These are phyloP conservation scores for Luvunga scandens DNA, from an alignment of 345 rosid genomes.

Conservation along the genomic window DNA sequence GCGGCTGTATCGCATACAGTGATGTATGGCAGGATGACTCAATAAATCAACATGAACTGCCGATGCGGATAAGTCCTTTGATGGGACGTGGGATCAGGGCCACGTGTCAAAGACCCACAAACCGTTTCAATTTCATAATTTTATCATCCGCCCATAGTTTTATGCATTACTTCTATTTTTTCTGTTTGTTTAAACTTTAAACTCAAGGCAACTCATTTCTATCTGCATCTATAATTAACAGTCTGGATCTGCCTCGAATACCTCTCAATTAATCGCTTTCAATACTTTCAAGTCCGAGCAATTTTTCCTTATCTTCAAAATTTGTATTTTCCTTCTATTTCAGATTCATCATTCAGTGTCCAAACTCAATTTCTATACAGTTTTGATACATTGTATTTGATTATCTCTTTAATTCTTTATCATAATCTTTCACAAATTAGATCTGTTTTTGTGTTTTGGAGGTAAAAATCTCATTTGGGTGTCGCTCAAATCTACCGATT, in stretches of 20 bases:
- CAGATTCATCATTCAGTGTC: not conserved
- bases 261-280: not conserved
- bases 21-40: no score
- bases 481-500: not conserved
- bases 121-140: not conserved
- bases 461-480: conserved; percentile 19
- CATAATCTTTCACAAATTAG: not conserved
- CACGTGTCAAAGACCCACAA: not conserved
- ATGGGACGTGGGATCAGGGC: not conserved
- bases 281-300: not conserved
- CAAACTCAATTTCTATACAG: not conserved
- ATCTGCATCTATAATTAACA: not conserved
- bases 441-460: not conserved
- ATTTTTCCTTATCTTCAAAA: not conserved
- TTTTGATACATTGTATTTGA: not conserved
- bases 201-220: not conserved
- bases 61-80: not conserved
- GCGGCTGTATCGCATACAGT: no score
- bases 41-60: not conserved
- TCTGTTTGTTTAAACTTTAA: not conserved
- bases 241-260: not conserved
- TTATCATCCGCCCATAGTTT: conserved; percentile 14
- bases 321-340: not conserved
- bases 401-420: not conserved
- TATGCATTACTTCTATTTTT: no score